phyloP scores from a whole-genome alignment of 306 rosid genomes.

The Cicer cuneatum region DNA sequence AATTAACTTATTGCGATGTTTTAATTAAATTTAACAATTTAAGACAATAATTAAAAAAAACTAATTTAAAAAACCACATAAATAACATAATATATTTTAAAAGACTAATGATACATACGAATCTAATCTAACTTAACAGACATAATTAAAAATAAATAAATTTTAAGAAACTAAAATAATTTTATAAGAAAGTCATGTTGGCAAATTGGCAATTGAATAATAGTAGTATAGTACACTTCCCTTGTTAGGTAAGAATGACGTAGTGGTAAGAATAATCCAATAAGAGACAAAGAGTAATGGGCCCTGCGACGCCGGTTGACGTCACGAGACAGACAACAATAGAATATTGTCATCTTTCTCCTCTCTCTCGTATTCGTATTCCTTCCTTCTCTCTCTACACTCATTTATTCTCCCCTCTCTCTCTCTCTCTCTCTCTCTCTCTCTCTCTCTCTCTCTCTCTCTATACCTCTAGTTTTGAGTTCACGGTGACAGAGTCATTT shows the following conservation, averaged over 20 bases:
- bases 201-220: slow-evolving; percentile 10
- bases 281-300: slow-evolving; percentile 3
- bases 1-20: too few species aligned
- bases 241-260: slow-evolving; percentile 4
- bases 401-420: neutral
- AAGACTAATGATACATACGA: too few species aligned
- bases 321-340: neutral
- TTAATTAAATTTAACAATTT: too few species aligned
- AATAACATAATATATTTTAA: too few species aligned
- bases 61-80: too few species aligned
- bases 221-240: neutral
- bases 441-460: slow-evolving; percentile 43
- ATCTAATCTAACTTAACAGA: too few species aligned
- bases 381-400: neutral
- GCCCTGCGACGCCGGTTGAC: slow-evolving; percentile 41
- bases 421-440: slow-evolving; percentile 44
- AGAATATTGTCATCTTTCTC: neutral
- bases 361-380: neutral
- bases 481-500: neutral
- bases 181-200: too few species aligned
- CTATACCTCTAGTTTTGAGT: neutral
- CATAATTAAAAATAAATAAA: too few species aligned
- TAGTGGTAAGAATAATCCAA: slow-evolving; percentile 15
- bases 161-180: too few species aligned
- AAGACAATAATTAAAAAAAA: too few species aligned